Conservation (phyloP, 768 basidiomycete species). For the Suillus brevipes region DNA sequence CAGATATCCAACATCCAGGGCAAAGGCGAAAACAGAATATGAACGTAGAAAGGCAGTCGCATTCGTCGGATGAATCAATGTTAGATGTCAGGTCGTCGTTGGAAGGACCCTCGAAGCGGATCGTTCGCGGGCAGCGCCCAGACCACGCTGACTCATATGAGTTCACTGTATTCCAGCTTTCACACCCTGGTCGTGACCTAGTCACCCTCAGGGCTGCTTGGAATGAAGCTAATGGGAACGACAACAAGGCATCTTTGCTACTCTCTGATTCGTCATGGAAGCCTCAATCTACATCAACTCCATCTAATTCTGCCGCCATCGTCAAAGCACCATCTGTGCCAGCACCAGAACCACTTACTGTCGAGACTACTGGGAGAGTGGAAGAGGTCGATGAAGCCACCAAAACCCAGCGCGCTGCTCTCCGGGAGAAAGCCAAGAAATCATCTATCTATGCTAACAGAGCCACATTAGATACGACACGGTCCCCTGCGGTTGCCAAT, state of each 20-base stretch:
- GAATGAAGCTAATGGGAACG: slow-evolving; percentile 60
- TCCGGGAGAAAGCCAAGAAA: slow-evolving; percentile 74
- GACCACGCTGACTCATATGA: slow-evolving; percentile 32
- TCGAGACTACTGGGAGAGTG: slow-evolving; percentile 57
- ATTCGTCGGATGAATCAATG: slow-evolving; percentile 71
- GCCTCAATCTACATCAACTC: slow-evolving; percentile 29
- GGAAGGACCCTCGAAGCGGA: slow-evolving; percentile 49
- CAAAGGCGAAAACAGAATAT: slow-evolving; percentile 45
- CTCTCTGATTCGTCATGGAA: slow-evolving; percentile 60
- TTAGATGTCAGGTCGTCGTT: slow-evolving; percentile 45
- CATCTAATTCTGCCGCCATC: slow-evolving; percentile 13
- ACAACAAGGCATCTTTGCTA: slow-evolving; percentile 57
- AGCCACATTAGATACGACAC: slow-evolving; percentile 47
- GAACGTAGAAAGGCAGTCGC: slow-evolving; percentile 45
- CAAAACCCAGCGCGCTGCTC: slow-evolving; percentile 62
- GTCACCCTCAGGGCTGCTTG: slow-evolving; percentile 63
- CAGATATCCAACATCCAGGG: slow-evolving; percentile 54
- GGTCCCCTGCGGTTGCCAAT: slow-evolving; percentile 33
- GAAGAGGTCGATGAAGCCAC: slow-evolving; percentile 74
- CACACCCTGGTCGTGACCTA: slow-evolving; percentile 47
- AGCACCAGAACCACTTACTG: slow-evolving; percentile 22
- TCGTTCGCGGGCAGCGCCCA: slow-evolving; percentile 50
- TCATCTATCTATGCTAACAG: slow-evolving; percentile 83
- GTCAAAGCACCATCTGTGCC: background rate
- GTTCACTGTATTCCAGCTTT: slow-evolving; percentile 62